Conservation (phyloP, 139 green algal species). For the Chlamydomonas sp. region DNA sequence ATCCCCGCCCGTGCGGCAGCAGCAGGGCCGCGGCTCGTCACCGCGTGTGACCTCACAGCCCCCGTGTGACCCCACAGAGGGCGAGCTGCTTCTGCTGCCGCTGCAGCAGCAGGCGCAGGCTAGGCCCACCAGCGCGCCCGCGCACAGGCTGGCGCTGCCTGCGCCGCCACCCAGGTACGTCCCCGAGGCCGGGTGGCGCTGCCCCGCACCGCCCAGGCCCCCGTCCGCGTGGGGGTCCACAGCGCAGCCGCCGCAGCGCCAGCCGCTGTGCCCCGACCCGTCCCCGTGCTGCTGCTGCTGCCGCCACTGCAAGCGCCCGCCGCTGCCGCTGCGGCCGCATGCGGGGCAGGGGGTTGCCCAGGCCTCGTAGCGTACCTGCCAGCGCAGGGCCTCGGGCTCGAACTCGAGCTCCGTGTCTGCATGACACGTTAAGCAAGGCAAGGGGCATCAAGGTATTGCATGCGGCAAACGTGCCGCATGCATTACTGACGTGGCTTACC, state of each 20-base stretch:
- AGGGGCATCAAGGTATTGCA: too few relatives aligned
- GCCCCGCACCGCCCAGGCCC: too few relatives aligned
- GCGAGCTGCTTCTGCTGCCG: neutral
- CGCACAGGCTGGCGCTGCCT: neutral
- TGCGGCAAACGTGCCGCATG: too few relatives aligned
- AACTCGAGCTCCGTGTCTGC: slow-evolving; percentile 14
- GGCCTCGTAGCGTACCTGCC: slow-evolving; percentile 12
- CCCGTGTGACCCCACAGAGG: too few relatives aligned
- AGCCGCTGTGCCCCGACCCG: too few relatives aligned
- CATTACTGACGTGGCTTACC: too few relatives aligned
- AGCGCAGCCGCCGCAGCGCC: too few relatives aligned
- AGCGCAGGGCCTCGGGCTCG: slow-evolving; percentile 8
- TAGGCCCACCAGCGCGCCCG: slow-evolving; percentile 10
- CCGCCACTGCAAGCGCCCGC: neutral
- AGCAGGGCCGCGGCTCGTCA: too few relatives aligned
- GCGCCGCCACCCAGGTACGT: neutral
- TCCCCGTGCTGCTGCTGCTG: neutral
- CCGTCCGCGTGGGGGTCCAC: too few relatives aligned
- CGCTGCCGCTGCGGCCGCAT: neutral
- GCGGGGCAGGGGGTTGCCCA: neutral
- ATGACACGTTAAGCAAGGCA: too few relatives aligned
- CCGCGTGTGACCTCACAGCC: too few relatives aligned
- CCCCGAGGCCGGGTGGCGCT: neutral
- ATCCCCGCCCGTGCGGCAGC: too few relatives aligned
- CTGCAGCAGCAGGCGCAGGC: neutral